Evolutionary conservation across 73 alveolate genomes (phyloP).

Genomic region (Paramecium tetraurelia): DNA sequence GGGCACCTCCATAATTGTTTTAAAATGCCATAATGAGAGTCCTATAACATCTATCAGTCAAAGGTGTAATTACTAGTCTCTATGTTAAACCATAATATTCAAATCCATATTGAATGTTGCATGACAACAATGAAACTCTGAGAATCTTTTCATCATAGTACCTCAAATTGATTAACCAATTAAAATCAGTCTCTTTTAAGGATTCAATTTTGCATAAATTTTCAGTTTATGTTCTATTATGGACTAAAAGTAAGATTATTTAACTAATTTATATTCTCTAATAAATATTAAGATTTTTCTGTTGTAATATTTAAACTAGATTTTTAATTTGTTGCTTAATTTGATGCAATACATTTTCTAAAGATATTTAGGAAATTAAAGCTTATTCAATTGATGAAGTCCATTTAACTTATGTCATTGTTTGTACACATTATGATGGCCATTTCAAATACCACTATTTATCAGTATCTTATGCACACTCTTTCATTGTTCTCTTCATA

Average conservation of each 20-base stretch:
- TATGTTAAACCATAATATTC: slow-evolving; percentile 95
- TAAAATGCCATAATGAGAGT: slow-evolving; percentile 94
- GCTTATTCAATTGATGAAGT: slow-evolving; percentile 82
- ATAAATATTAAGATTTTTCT: background rate
- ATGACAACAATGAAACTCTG: slow-evolving; percentile 80
- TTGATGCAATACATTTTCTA: slow-evolving; percentile 46
- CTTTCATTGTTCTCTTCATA: slow-evolving; percentile 67
- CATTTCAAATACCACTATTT: slow-evolving; percentile 84
- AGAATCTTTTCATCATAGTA: slow-evolving; percentile 86
- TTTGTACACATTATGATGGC: slow-evolving; percentile 94
- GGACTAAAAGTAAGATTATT: slow-evolving; percentile 70
- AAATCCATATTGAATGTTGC: slow-evolving; percentile 90
- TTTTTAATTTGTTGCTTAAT: background rate
- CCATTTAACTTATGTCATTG: slow-evolving; percentile 91
- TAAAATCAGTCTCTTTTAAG: slow-evolving; percentile 82
- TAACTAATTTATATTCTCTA: background rate
- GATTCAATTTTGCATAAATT: background rate
- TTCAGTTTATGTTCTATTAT: slow-evolving; percentile 66
- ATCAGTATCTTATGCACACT: slow-evolving; percentile 57
- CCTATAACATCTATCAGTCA: slow-evolving; percentile 96
- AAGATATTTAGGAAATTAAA: slow-evolving; percentile 56
- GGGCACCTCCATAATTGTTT: slow-evolving; percentile 96
- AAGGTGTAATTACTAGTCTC: slow-evolving; percentile 95
- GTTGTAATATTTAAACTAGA: slow-evolving; percentile 37
- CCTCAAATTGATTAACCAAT: slow-evolving; percentile 99